phyloP scores from a whole-genome alignment of 2,329 filamentous ascomycete genomes.

The Paecilomyces formosus region DNA sequence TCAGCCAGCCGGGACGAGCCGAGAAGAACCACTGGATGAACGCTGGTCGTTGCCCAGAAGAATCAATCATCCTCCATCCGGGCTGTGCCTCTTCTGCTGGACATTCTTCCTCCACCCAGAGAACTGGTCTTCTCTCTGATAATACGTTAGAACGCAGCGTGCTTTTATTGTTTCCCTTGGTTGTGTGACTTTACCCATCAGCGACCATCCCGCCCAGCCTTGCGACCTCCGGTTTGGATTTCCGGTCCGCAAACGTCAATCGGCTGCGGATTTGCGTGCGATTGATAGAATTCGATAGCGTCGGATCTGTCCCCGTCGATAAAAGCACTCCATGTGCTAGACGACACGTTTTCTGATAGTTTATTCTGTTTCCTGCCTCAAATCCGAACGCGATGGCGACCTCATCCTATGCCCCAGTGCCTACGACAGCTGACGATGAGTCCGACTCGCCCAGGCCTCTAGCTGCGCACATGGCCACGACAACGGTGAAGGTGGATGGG shows the following conservation, averaged over 20 bases:
- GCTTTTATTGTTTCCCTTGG: neutral
- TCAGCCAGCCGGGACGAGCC: neutral
- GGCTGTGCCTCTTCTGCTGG: too few relatives aligned
- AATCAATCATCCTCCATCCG: neutral
- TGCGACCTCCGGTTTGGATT: neutral
- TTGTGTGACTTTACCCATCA: neutral
- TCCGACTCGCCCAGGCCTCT: constrained; percentile 9
- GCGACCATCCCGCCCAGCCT: neutral
- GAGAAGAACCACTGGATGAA: neutral
- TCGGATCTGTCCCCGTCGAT: neutral
- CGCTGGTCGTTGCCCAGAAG: neutral
- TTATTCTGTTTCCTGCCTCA: neutral
- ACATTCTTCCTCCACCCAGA: neutral
- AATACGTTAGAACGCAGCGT: neutral
- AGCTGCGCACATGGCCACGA: constrained; percentile 70
- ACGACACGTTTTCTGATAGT: neutral
- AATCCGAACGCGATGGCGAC: neutral
- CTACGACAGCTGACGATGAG: constrained; percentile 8
- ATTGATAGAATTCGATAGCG: neutral
- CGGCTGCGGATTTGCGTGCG: neutral
- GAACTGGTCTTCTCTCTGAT: neutral
- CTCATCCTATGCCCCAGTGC: neutral
- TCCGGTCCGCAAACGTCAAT: neutral
- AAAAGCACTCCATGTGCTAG: neutral
- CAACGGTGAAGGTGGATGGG: constrained; percentile 81